Base-by-base conservation (phyloP, 805 yeast genomes). In the Cyberlindnera japonica region DNA sequence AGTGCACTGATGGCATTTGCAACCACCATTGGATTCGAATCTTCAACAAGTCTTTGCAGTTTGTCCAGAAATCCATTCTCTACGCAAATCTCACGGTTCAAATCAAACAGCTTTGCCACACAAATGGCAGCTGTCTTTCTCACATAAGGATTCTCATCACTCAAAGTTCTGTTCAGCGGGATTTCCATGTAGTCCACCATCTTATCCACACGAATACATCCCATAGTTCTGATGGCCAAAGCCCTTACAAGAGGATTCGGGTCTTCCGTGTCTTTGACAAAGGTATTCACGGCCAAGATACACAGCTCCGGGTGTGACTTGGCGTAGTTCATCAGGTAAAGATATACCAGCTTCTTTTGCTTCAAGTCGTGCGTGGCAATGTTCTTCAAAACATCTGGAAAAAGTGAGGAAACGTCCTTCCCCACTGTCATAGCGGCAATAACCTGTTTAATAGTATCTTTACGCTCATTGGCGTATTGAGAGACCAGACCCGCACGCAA, bases 371-470 rank as follows among this genome's bases (percentile, higher is more conserved):
- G 91, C 1, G 99, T 93, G 40, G 99, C 97, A 52, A 93, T 84
- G 65, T 93, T 93, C 67, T 93, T 95, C 61, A 93, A 70, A 20
- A 93, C 95, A 62, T 93, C 98, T 2, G 99, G 99, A 54, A 93
- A 93, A 40, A 93, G 69, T 2, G 95, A 79, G 15, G 95, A 85
- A 18, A 93, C 98, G 62, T 93, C 99, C 59, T 93, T 93, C 10
- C 98, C 98, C 22, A 89, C 77, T 0, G 99, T 93, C 99, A 93
- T 93, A 44, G 96, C 98, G 43, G 93, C 95, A 58, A 93, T 93
- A 16, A 95, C 96, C 44, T 96, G 76, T 65, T 91, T 95, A 51
- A 93, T 93, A 14, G 99, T 95, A 62, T 93, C 99, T 61, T 93
- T 93, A 44, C 96, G 75, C 57, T 95, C 98, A 50, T 78, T 82